phyloP scores from a whole-genome alignment of 371 early-diverging fungal species.

The Apophysomyces variabilis region DNA sequence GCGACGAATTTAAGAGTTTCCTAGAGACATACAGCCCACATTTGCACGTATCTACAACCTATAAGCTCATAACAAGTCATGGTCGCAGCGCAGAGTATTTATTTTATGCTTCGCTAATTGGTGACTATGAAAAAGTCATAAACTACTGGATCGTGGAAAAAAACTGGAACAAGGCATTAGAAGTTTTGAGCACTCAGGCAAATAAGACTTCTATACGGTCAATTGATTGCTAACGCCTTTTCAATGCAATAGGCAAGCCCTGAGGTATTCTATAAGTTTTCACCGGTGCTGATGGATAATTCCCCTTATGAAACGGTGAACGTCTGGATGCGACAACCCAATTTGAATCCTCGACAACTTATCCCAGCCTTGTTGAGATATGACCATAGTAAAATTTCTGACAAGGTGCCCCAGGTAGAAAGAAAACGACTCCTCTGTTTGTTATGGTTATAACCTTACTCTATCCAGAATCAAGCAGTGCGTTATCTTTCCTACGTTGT shows the following conservation, averaged over 20 bases:
- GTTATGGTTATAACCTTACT: background rate
- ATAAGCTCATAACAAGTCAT: slow-evolving; percentile 82
- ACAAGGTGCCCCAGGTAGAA: slow-evolving; percentile 26
- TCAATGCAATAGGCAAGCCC: slow-evolving; percentile 54
- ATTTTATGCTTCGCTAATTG: slow-evolving; percentile 76
- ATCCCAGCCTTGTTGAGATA: slow-evolving; percentile 89
- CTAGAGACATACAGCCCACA: slow-evolving; percentile 65
- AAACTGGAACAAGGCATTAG: slow-evolving; percentile 75
- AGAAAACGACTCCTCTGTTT: background rate
- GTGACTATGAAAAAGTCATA: slow-evolving; percentile 83
- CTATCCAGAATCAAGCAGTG: slow-evolving; percentile 80
- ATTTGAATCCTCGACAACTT: slow-evolving; percentile 80
- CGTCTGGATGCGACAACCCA: slow-evolving; percentile 82
- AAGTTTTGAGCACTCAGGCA: slow-evolving; percentile 77
- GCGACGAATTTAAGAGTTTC: slow-evolving; percentile 74
- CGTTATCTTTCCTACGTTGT: slow-evolving; percentile 88
- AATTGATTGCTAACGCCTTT: background rate
- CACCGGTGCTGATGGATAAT: slow-evolving; percentile 81
- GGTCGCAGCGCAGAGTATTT: slow-evolving; percentile 79
- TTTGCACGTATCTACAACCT: slow-evolving; percentile 73
- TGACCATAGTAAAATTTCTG: slow-evolving; percentile 48
- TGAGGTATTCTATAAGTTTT: slow-evolving; percentile 86
- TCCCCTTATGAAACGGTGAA: slow-evolving; percentile 81
- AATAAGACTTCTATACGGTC: background rate
- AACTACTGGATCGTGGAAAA: slow-evolving; percentile 79